Evolutionary conservation across 2,329 filamentous ascomycete genomes (phyloP).

Genomic region (Rugonectria rugulosa): DNA sequence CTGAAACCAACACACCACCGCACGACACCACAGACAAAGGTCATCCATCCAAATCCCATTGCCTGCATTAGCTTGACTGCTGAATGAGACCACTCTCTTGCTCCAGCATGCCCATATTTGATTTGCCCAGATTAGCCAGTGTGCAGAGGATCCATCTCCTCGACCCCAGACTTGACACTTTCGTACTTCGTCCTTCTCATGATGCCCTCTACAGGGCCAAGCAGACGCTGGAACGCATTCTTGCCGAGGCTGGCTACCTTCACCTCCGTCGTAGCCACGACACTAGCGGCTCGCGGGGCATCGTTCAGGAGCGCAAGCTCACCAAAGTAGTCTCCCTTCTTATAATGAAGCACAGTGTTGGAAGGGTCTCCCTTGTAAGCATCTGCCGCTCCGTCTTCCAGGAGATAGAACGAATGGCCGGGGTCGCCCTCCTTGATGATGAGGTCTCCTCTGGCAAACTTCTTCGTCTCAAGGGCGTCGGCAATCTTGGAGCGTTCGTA

Average conservation of each 20-base stretch:
- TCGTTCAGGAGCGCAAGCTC: constrained; percentile 94
- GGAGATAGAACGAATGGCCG: constrained; percentile 88
- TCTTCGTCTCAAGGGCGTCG: constrained; percentile 91
- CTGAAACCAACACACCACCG: constrained; percentile 17
- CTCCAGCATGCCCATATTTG: not conserved
- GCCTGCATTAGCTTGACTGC: too few relatives aligned
- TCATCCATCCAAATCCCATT: constrained; percentile 23
- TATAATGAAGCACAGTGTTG: constrained; percentile 79
- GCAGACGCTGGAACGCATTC: constrained; percentile 90
- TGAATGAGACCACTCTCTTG: constrained; percentile 5
- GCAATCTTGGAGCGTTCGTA: constrained; percentile 98
- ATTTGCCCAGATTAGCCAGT: constrained; percentile 35
- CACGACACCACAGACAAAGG: constrained; percentile 12
- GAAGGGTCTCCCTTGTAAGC: constrained; percentile 81
- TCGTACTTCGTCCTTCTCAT: constrained; percentile 81
- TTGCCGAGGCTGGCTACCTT: constrained; percentile 94
- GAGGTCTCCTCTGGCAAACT: constrained; percentile 77
- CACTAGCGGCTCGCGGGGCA: constrained; percentile 87
- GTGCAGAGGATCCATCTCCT: constrained; percentile 73
- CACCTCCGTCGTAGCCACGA: constrained; percentile 83
- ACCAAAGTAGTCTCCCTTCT: constrained; percentile 95
- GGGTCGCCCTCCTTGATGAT: constrained; percentile 94
- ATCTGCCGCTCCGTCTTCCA: constrained; percentile 87
- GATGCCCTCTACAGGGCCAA: constrained; percentile 93
- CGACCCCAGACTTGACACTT: constrained; percentile 66